Evolutionary conservation across 169 alveolate species (phyloP), one percentile per base, ranked within the genome.

Genomic region (Babesia ovata): DNA sequence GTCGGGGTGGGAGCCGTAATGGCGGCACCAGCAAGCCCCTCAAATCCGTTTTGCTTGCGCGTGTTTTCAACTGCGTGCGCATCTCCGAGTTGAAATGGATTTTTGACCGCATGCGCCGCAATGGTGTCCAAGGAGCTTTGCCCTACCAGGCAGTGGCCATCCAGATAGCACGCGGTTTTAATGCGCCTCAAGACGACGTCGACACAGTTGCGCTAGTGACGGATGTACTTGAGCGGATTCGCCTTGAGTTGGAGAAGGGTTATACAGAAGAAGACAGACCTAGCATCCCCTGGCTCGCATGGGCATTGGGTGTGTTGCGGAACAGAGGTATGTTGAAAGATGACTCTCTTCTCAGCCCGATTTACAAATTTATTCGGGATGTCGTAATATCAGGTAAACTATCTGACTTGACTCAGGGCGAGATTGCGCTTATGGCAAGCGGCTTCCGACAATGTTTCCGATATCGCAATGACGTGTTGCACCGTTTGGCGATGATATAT

Each of bases 401-500:
- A 16, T 4, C 17, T 2, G 65, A 49, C 48, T 54, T 67, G 54
- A 67, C 65, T 24, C 76, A 67, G 54, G 66, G 66, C 7, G 76
- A 67, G 54, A 54, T 67, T 17, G 52, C 42, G n/a, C 65, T 52
- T 33, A 2, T 67, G n/a, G 63, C 76, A 26, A 67, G 29, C 36
- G 76, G 76, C 19, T 67, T 67, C 53, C 44, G 57, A 13, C 14
- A 17, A 3, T 4, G 14, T 7, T 17, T 42, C 22, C 44, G 6
- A 17, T 24, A 9, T 2, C 4, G 65, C 21, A 28, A 50, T 16
- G 66, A 52, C n/a, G 66, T 54, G 14, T 6, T 36, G 44, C 50
- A 67, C 44, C 66, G 76, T 28, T 33, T 67, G 63, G 76, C 76
- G 22, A 52, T 67, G 76, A 16, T 67, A 14, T 67, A 21, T 67